Base-by-base conservation (phyloP, 768 basidiomycete species). In the Phlebiopsis flavidoalba region DNA sequence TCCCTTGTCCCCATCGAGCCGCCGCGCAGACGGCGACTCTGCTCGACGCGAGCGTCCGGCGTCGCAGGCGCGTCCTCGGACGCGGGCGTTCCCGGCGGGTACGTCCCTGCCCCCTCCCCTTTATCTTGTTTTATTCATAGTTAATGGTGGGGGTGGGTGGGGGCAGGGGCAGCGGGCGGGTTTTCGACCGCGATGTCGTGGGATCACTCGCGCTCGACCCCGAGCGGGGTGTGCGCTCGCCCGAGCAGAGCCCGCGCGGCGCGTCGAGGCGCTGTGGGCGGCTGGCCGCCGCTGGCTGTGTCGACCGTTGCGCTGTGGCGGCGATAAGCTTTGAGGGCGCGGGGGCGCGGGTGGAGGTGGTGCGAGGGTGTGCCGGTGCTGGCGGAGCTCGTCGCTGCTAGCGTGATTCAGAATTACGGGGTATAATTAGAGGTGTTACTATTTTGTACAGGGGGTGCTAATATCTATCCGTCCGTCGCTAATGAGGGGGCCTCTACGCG, bases 111-210 rank as follows among this genome's bases (percentile, higher is more conserved):
- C 26, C 2, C 26, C 6, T 31, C 6, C 26, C 2, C 26, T 31
- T 31, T 31, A 31, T 31, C n/a, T n/a, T n/a, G n/a, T n/a, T n/a
- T n/a, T n/a, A n/a, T n/a, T n/a, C n/a, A n/a, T n/a, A n/a, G n/a
- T n/a, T n/a, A n/a, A n/a, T n/a, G n/a, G n/a, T n/a, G n/a, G n/a
- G n/a, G n/a, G n/a, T n/a, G n/a, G n/a, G n/a, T n/a, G n/a, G n/a
- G n/a, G n/a, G n/a, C n/a, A n/a, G n/a, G n/a, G n/a, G n/a, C n/a
- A 98, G 97, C 97, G 56, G 97, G 97, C 10, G 97, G 97, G n/a
- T n/a, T 1, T 98, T 91, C 72, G 97, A 99, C n/a, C 70, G 97
- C 97, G 7, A 83, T 98, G 60, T 98, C n/a, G n/a, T n/a, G n/a
- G 95, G 93, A 77, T 99, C 5, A n/a, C 83, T 99, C 15, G 83